phyloP scores from a whole-genome alignment of 805 yeast species.

The Candida germanica region DNA sequence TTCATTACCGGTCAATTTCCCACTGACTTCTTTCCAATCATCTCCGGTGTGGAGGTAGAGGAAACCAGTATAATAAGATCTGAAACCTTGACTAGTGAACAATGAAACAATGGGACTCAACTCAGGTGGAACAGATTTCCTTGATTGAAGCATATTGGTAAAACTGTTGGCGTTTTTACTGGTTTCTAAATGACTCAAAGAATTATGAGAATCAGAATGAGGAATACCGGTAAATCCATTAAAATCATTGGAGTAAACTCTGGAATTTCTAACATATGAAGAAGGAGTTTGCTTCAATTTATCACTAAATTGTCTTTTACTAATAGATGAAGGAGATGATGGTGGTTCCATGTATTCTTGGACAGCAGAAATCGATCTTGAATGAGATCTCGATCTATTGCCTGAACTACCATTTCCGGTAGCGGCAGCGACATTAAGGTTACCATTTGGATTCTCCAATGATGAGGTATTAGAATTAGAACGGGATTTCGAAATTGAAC shows the following conservation, averaged over 20 bases:
- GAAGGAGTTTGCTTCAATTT: constrained; percentile 32
- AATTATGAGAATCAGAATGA: constrained; percentile 8
- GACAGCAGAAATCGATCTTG: constrained; percentile 3
- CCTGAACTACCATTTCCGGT: neutral
- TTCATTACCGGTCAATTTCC: constrained; percentile 52
- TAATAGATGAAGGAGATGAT: constrained; percentile 10
- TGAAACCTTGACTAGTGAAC: constrained; percentile 63
- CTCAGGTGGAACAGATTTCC: constrained; percentile 50
- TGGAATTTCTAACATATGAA: constrained; percentile 30
- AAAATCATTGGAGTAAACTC: constrained; percentile 22
- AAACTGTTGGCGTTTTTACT: constrained; percentile 10
- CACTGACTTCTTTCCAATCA: constrained; percentile 34
- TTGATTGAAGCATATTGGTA: constrained; percentile 3
- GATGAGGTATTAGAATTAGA: constrained; percentile 6
- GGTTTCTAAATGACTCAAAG: constrained; percentile 5
- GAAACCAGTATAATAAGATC: constrained; percentile 59
- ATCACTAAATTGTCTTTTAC: constrained; percentile 24
- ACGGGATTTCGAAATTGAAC: constrained; percentile 6
- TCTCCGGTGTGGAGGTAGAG: constrained; percentile 20
- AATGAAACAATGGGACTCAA: constrained; percentile 70
- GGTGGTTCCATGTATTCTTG: constrained; percentile 8
- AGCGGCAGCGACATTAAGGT: neutral
- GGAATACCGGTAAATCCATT: constrained; percentile 3
- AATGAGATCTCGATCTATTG: constrained; percentile 7
- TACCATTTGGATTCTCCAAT: neutral